Percentiles rank a stretch among this genome's conserved stretches.
Evolutionary conservation across 352 stramenopile genomes (phyloP).

Genomic region (Globisporangium nagaii): DNA sequence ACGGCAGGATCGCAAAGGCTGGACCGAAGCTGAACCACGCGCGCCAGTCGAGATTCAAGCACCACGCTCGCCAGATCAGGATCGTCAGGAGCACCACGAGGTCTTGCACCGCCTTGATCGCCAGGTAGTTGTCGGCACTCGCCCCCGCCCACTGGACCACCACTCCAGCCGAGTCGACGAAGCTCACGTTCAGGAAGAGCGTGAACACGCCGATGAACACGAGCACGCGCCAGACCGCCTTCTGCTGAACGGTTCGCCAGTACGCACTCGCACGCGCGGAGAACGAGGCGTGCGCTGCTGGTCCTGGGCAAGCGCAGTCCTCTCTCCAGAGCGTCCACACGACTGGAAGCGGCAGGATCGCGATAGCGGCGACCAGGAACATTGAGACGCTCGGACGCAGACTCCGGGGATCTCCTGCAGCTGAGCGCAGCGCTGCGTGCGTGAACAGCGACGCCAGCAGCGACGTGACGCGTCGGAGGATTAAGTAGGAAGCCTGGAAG

Average conservation of each 20-base stretch:
- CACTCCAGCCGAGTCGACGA: slow-evolving; percentile 16
- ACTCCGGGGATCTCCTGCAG: not conserved
- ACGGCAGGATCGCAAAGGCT: slow-evolving; percentile 22
- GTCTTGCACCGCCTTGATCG: slow-evolving; percentile 18
- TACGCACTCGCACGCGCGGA: slow-evolving; percentile 7
- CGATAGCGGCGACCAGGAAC: slow-evolving; percentile 23
- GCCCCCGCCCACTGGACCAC: slow-evolving; percentile 21
- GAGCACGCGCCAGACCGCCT: slow-evolving; percentile 38
- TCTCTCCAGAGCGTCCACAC: slow-evolving; percentile 27
- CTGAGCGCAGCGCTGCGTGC: slow-evolving; percentile 4
- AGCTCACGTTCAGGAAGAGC: slow-evolving; percentile 28
- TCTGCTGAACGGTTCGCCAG: slow-evolving; percentile 50
- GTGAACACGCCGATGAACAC: slow-evolving; percentile 36
- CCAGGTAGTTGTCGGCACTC: slow-evolving; percentile 14
- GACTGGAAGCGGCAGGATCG: slow-evolving; percentile 22
- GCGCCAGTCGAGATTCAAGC: slow-evolving; percentile 38
- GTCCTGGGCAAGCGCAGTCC: not conserved
- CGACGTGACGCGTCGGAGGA: slow-evolving; percentile 20
- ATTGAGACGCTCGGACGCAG: slow-evolving; percentile 5
- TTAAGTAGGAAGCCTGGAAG: slow-evolving; percentile 35
- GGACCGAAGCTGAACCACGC: slow-evolving; percentile 23
- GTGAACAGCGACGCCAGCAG: slow-evolving; percentile 11
- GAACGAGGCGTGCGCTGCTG: slow-evolving; percentile 18
- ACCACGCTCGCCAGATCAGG: slow-evolving; percentile 29
- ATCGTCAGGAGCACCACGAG: slow-evolving; percentile 17